These are phyloP conservation scores for Leccinum truebloodii DNA, from an alignment of 768 basidiomycete genomes.

Conservation along the genomic window DNA sequence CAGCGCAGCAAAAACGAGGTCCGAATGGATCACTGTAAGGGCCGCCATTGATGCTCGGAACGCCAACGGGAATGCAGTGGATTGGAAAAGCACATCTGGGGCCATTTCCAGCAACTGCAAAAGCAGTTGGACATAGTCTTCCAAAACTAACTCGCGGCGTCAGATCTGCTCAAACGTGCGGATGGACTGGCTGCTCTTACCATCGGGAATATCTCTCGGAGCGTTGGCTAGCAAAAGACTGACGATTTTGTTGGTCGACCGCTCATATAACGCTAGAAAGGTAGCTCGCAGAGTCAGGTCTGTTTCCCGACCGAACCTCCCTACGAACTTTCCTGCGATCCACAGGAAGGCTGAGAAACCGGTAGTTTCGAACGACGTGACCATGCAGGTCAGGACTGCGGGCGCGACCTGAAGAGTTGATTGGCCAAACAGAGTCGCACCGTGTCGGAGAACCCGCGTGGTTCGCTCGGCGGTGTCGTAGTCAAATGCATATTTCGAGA, in stretches of 20 bases:
- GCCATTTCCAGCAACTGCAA: conserved; percentile 63
- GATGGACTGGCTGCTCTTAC: conserved; percentile 48
- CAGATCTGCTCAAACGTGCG: conserved; percentile 1
- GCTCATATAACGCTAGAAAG: conserved; percentile 69
- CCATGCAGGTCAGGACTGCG: conserved; percentile 73
- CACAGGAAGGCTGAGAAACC: conserved; percentile 88
- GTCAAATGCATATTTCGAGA: conserved; percentile 74
- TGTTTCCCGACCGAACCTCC: conserved; percentile 69
- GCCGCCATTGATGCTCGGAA: conserved; percentile 77
- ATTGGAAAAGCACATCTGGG: conserved; percentile 79
- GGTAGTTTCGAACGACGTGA: conserved; percentile 72
- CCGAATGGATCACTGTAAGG: conserved; percentile 79
- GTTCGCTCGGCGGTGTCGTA: conserved; percentile 79
- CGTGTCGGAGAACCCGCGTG: conserved; percentile 83
- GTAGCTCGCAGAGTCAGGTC: conserved; percentile 54
- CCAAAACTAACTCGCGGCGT: conserved; percentile 64
- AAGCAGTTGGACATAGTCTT: conserved; percentile 88
- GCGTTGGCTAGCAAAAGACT: conserved; percentile 64
- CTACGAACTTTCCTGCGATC: conserved; percentile 89
- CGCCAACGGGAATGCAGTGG: conserved; percentile 72
- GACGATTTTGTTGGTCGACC: conserved; percentile 70
- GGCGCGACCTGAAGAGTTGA: conserved; percentile 68
- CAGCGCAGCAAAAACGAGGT: conserved; percentile 79
- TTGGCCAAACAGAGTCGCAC: conserved; percentile 76
- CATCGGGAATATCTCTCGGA: conserved; percentile 81